Evolutionary conservation across 2,329 filamentous ascomycete genomes (phyloP), one percentile per base, ranked within the genome.

Genomic region (Trichoderma aggressivum): DNA sequence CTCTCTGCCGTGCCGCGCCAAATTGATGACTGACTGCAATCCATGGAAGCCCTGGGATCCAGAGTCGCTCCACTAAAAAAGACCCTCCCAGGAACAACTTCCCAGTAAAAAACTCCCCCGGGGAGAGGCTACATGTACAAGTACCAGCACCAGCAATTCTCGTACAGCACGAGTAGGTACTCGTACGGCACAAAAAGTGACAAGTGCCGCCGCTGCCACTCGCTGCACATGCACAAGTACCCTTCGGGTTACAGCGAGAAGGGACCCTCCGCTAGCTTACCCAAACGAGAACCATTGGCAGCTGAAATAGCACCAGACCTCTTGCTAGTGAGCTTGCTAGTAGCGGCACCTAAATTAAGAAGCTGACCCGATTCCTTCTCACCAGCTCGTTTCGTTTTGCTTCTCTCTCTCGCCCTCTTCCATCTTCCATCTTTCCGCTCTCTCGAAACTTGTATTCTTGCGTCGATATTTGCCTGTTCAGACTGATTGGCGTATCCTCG

Each of bases 321-420:
- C 47, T 55, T 55, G 28, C 62, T 53, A 26, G 36, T 16, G 16
- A 43, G 21, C 34, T 47, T 21, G 16, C 50, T 55, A 55, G 65
- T 68, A 68, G 65, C 55, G 55, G 65, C 65, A 68, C 65, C 55
- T 68, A 68, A 60, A 68, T 60, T 68, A 68, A 68, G 65, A 60
- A 60, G 65, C 65, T 68, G 65, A 68, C 65, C 65, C 34, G 36
- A 24, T 60, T 30, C 63, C 53, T 32, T 53, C 43, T 59, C 64
- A 53, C 56, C 36, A 59, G 53, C 32, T n/a, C 24, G 39, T 59
- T 56, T 32, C 63, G n/a, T 32, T n/a, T 66, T 26, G 14, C 65
- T 39, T 39, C 36, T 21, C 32, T 60, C 24, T 24, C 53, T 24
- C 14, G 28, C 34, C 21, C 21, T 24, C 21, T 24, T 59, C 39